Evolutionary conservation across 2,329 filamentous ascomycete species (phyloP).

Genomic region (Hirsutella minnesotensis): DNA sequence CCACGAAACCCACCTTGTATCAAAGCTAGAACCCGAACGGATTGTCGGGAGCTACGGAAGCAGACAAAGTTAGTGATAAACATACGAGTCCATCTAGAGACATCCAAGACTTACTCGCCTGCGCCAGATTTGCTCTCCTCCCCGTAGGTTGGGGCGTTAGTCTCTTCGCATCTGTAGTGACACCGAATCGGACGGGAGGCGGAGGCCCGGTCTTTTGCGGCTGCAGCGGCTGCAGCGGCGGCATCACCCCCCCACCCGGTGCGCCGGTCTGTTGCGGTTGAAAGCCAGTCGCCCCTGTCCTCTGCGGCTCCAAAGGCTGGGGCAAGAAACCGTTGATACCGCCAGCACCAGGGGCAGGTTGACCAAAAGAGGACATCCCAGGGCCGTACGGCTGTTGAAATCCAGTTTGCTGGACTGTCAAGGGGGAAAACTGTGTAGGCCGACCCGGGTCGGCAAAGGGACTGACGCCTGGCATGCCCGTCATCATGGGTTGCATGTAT

Average conservation of each 20-base stretch:
- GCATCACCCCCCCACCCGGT: slow-evolving; percentile 39
- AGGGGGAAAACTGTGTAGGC: slow-evolving; percentile 29
- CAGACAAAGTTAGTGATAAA: slow-evolving; percentile 8
- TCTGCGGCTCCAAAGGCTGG: slow-evolving; percentile 47
- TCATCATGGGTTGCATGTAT: slow-evolving; percentile 39
- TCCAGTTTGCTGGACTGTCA: slow-evolving; percentile 54
- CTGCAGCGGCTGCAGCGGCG: slow-evolving; percentile 32
- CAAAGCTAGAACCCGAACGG: slow-evolving; percentile 36
- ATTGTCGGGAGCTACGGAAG: slow-evolving; percentile 34
- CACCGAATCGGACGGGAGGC: slow-evolving; percentile 81
- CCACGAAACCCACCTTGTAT: neutral
- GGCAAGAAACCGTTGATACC: slow-evolving; percentile 48
- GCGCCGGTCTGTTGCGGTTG: slow-evolving; percentile 37
- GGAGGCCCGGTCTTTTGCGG: slow-evolving; percentile 51
- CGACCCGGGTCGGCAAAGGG: slow-evolving; percentile 26
- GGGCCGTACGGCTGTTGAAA: slow-evolving; percentile 33
- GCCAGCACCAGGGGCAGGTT: slow-evolving; percentile 25
- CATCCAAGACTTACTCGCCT: slow-evolving; percentile 72
- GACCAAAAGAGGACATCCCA: slow-evolving; percentile 29
- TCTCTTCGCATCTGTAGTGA: slow-evolving; percentile 60
- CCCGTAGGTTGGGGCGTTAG: slow-evolving; percentile 80
- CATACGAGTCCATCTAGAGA: neutral
- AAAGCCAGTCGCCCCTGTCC: slow-evolving; percentile 37
- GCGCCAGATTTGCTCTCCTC: slow-evolving; percentile 75
- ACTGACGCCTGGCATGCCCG: slow-evolving; percentile 27